These are phyloP conservation scores for peach (Prunus persica) DNA, from an alignment of 306 rosid species.

Conservation along the genomic window Prunus_persica_NCBIv2 NC_034010.1:26042001-26042500, in stretches of 20 bases:
- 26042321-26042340: constrained; percentile 74
- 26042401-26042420: not conserved
- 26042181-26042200: constrained; percentile 83
- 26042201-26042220: constrained; percentile 76
- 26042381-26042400: not conserved
- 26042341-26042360: constrained; percentile 52
- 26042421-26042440: not conserved
- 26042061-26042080: constrained; percentile 2
- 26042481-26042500: constrained; percentile 91
- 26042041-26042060: not conserved
- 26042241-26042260: constrained; percentile 82
- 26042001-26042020: constrained; percentile 13
- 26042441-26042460: not conserved
- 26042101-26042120: not conserved
- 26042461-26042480: constrained; percentile 65
- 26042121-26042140: not conserved
- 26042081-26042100: not conserved
- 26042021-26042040: constrained; percentile 26
- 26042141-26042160: constrained; percentile 2
- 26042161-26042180: constrained; percentile 24
- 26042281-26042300: constrained; percentile 76
- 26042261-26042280: constrained; percentile 66
- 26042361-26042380: constrained; percentile 25
- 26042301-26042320: constrained; percentile 84
- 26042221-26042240: constrained; percentile 75